These are phyloP conservation scores for Cerioporus squamosus DNA, from an alignment of 1,284 basidiomycete species.

Conservation along the genomic window DNA sequence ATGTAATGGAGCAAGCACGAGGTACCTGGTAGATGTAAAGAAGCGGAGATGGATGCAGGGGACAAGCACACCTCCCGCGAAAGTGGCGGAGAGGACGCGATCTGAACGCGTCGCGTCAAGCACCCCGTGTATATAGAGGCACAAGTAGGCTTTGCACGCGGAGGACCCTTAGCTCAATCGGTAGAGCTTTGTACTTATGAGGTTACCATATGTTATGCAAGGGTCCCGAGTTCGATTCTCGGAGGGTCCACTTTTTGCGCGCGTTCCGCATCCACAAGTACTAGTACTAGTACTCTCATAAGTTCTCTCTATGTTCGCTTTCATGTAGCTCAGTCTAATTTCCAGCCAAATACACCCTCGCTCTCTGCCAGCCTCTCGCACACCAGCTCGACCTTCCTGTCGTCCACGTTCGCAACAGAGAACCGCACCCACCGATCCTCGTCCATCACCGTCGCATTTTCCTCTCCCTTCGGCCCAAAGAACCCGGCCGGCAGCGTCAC, in stretches of 20 bases:
- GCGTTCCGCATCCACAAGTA: no score
- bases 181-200: conserved; percentile 55
- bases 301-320: no score
- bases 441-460: conserved; percentile 39
- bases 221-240: conserved; percentile 54
- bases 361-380: conserved; percentile 58
- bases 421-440: conserved; percentile 72
- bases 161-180: conserved; percentile 52
- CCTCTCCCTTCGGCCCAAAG: conserved; percentile 49
- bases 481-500: conserved; percentile 72
- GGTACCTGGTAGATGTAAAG: no score
- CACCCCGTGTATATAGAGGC: no score
- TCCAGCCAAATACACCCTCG: conserved; percentile 33
- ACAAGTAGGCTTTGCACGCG: not conserved
- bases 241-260: conserved; percentile 45
- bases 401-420: conserved; percentile 81
- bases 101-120: no score
- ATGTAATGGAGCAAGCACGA: no score
- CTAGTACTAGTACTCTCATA: no score
- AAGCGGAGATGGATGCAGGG: no score
- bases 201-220: conserved; percentile 45
- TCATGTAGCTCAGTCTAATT: conserved; percentile 28
- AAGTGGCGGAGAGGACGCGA: not conserved
- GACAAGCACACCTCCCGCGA: no score
- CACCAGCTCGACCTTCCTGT: conserved; percentile 60